Conservation (phyloP, 2,329 filamentous ascomycete species). For the Sporothrix pallida region DNA sequence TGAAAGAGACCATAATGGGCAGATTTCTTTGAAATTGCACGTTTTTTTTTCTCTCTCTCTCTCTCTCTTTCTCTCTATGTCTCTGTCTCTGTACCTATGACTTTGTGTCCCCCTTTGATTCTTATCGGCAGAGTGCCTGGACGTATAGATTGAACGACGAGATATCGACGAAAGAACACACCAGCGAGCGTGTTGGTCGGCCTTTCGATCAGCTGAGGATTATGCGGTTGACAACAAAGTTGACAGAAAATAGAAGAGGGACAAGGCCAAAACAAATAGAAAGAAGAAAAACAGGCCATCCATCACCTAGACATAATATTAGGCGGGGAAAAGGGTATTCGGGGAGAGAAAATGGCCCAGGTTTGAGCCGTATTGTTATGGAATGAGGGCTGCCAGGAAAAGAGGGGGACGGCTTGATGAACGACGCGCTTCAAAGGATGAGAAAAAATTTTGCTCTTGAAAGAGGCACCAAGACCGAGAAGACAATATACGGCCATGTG, state of each 20-base stretch:
- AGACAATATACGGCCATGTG: slow-evolving; percentile 20
- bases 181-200: neutral
- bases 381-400: neutral
- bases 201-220: slow-evolving; percentile 1
- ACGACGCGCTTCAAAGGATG: slow-evolving; percentile 14
- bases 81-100: too few species aligned
- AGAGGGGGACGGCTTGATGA: neutral
- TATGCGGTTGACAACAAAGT: slow-evolving; percentile 6
- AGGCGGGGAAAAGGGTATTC: neutral
- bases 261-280: slow-evolving; percentile 5
- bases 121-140: neutral
- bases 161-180: neutral
- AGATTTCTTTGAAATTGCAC: neutral
- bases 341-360: neutral
- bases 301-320: neutral
- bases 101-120: neutral
- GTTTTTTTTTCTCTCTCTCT: neutral
- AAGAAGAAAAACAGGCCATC: slow-evolving; percentile 13
- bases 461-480: neutral
- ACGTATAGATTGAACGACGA: neutral
- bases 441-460: neutral
- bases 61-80: too few species aligned
- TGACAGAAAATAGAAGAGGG: slow-evolving; percentile 5
- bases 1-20: slow-evolving; percentile 35
- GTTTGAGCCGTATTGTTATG: neutral